Evolutionary conservation across 2,329 filamentous ascomycete species (phyloP).

Genomic region (Escovopsis weberi): DNA sequence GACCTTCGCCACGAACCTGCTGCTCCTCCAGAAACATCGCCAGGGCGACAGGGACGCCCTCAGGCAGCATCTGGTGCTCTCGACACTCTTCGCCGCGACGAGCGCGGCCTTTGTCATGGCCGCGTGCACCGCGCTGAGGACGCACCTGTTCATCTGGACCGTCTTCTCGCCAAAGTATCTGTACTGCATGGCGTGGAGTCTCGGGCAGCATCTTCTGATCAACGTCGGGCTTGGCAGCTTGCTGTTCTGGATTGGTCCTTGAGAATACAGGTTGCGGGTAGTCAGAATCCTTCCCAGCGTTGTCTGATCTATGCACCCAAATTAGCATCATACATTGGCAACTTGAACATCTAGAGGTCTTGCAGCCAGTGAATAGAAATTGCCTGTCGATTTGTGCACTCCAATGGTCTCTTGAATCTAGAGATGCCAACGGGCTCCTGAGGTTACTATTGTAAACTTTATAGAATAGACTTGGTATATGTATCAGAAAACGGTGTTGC

Average conservation of each 20-base stretch:
- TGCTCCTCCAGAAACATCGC: constrained; percentile 32
- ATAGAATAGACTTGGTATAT: too few relatives aligned
- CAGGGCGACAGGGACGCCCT: constrained; percentile 19
- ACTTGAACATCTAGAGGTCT: too few relatives aligned
- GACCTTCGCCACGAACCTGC: constrained; percentile 48
- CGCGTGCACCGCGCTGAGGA: constrained; percentile 69
- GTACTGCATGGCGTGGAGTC: constrained; percentile 78
- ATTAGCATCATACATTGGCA: too few relatives aligned
- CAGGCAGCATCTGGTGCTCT: constrained; percentile 40
- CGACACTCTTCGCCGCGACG: constrained; percentile 56
- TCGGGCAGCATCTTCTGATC: constrained; percentile 64
- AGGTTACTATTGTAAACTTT: too few relatives aligned
- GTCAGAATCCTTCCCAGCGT: not conserved
- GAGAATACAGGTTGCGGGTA: constrained; percentile 1
- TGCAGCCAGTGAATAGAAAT: too few relatives aligned
- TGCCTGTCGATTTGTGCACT: too few relatives aligned
- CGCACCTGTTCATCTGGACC: constrained; percentile 96
- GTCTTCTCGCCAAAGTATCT: constrained; percentile 96
- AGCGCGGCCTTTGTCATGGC: constrained; percentile 66
- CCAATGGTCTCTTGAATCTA: too few relatives aligned
- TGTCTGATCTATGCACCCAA: too few relatives aligned
- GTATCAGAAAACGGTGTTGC: too few relatives aligned
- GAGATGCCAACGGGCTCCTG: too few relatives aligned
- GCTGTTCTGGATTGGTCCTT: constrained; percentile 37
- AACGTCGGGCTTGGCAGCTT: constrained; percentile 50